Conservation (phyloP, 257 asterid species). For the Solanum arcanum region DNA sequence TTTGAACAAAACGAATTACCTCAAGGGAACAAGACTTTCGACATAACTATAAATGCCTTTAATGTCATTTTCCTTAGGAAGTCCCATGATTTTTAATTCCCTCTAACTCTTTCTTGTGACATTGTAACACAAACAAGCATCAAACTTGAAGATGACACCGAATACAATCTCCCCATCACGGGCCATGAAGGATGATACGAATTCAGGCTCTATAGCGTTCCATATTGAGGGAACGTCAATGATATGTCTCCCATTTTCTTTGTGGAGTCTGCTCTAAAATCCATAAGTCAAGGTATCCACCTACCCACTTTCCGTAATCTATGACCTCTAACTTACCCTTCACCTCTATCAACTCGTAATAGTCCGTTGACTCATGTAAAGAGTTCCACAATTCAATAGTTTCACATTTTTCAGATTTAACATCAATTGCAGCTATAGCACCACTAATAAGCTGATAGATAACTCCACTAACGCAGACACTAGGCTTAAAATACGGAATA, state of each 20-base stretch:
- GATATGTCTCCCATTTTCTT: background rate
- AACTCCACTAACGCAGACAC: background rate
- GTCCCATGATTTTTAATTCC: background rate
- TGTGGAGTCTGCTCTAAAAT: background rate
- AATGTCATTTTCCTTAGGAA: background rate
- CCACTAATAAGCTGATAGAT: background rate
- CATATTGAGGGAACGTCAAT: background rate
- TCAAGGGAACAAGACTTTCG: background rate
- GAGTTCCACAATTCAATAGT: background rate
- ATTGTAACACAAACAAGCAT: background rate
- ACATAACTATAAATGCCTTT: background rate
- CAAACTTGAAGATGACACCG: background rate
- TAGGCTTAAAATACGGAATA: background rate
- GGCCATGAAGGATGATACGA: background rate
- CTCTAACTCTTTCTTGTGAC: background rate
- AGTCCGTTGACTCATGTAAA: background rate
- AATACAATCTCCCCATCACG: background rate
- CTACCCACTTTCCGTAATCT: background rate
- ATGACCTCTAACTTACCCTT: background rate
- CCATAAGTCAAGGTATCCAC: background rate
- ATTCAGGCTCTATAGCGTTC: background rate
- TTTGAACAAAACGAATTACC: background rate
- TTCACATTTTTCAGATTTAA: background rate
- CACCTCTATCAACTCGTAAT: background rate
- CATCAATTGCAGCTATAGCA: background rate